Evolutionary conservation across 2,329 filamentous ascomycete species (phyloP).

Genomic region (Diaporthe sp.): DNA sequence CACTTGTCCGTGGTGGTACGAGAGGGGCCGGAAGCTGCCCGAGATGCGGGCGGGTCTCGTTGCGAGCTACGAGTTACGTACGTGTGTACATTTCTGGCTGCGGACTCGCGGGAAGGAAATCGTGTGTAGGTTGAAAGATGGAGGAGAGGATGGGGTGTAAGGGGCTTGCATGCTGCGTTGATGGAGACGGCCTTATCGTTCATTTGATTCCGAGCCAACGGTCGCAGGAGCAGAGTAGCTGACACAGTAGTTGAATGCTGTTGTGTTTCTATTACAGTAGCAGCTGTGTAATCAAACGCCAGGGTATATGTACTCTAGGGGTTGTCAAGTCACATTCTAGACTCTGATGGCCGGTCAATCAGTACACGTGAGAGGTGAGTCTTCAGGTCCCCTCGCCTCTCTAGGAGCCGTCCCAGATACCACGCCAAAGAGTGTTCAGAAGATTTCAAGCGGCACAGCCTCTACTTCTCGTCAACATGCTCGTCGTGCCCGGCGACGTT

Average conservation of each 20-base stretch:
- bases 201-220: no score
- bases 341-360: neutral
- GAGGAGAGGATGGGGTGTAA: fast-evolving
- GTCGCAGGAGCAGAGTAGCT: neutral
- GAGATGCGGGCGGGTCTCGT: neutral
- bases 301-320: slow-evolving; percentile 1
- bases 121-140: neutral
- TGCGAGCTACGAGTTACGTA: neutral
- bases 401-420: neutral
- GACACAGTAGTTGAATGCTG: neutral
- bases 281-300: no score
- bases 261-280: neutral
- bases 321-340: neutral
- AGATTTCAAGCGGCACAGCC: no score
- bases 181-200: neutral
- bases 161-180: neutral
- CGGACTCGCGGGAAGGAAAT: neutral
- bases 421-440: no score
- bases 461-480: slow-evolving; percentile 19
- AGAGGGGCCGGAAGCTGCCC: neutral
- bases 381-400: neutral
- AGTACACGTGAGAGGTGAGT: neutral
- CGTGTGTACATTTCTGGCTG: neutral
- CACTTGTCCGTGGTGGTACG: neutral
- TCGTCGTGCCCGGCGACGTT: slow-evolving; percentile 32